Evolutionary conservation across 1,284 basidiomycete genomes (phyloP), one percentile per base, ranked within the genome.

Genomic region (Hortiboletus rubellus): DNA sequence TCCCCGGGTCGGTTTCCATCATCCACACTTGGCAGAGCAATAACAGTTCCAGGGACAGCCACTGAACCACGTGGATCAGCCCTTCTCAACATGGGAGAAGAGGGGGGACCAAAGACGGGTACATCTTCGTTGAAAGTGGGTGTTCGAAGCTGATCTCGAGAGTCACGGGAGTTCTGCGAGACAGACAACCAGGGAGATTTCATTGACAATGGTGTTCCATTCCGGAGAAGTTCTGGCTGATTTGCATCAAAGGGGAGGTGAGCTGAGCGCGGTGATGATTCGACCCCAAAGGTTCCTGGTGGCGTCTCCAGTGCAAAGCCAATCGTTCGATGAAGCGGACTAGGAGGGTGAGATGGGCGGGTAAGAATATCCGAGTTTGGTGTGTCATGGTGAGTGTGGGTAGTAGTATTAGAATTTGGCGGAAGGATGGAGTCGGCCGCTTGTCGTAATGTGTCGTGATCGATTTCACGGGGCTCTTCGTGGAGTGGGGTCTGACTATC

Each of bases 151-250:
- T 52, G 60, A 36, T 31, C 43, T 47, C 46, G 40, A 59, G 70
- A 66, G 34, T 41, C 41, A 10, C 1, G 27, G 12, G 70, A 68
- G 7, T 12, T 57, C 33, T 46, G 59, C 17, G 69, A 63, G 14
- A 30, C 14, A 1, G 66, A 65, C 1, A 12, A 3, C 37, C 40
- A 57, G 14, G 69, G 59, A 24, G 64, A 66, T 18, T 42, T 59
- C 11, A 30, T 24, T 34, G 63, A 69, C 22, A 31, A 24, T 6
- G 60, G 55, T 9, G 60, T 56, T 36, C 31, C 31, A 34, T 55
- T 52, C 36, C 60, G 59, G 36, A 38, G 40, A 30, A 27, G 31
- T 43, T 57, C 56, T 17, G 10, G 17, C 3, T 41, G 22, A 17
- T 47, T 38, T 10, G 41, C 3, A 52, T 52, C n/a, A 6, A 50